Conservation (phyloP, 768 basidiomycete genomes). For the Dioszegia hungarica region DNA sequence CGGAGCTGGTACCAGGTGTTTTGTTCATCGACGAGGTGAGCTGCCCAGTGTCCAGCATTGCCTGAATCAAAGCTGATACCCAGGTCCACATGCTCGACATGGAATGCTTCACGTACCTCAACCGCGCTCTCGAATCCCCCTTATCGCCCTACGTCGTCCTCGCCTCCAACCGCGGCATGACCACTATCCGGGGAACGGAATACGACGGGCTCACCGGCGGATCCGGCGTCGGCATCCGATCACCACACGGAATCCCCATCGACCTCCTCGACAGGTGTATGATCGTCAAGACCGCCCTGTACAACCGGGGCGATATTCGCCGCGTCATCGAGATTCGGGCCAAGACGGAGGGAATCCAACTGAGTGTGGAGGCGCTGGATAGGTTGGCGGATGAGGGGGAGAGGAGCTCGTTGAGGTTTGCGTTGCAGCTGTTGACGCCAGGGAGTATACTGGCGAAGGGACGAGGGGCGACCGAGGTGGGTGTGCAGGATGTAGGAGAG, state of each 20-base stretch:
- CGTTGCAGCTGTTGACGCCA: slow-evolving; percentile 83
- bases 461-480: slow-evolving; percentile 73
- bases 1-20: slow-evolving; percentile 95
- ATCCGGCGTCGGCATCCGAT: slow-evolving; percentile 63
- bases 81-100: slow-evolving; percentile 99
- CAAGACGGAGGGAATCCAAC: slow-evolving; percentile 74
- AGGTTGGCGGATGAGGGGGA: slow-evolving; percentile 76
- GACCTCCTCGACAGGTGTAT: slow-evolving; percentile 92
- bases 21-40: slow-evolving; percentile 96
- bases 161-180: slow-evolving; percentile 90
- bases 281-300: slow-evolving; percentile 87
- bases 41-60: background rate
- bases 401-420: slow-evolving; percentile 76
- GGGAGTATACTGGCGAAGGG: slow-evolving; percentile 78
- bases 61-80: background rate
- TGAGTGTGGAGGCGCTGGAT: slow-evolving; percentile 71
- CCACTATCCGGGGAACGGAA: slow-evolving; percentile 84
- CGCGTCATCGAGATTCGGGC: slow-evolving; percentile 82
- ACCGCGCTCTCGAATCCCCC: slow-evolving; percentile 86
- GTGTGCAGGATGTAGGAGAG: slow-evolving; percentile 82
- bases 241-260: slow-evolving; percentile 89
- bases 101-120: slow-evolving; percentile 98
- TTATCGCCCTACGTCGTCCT: slow-evolving; percentile 97
- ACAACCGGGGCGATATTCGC: slow-evolving; percentile 75
- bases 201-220: slow-evolving; percentile 44